These are phyloP conservation scores for Trypanosoma mega DNA, from an alignment of 208 protist genomes.

Conservation along the genomic window DNA sequence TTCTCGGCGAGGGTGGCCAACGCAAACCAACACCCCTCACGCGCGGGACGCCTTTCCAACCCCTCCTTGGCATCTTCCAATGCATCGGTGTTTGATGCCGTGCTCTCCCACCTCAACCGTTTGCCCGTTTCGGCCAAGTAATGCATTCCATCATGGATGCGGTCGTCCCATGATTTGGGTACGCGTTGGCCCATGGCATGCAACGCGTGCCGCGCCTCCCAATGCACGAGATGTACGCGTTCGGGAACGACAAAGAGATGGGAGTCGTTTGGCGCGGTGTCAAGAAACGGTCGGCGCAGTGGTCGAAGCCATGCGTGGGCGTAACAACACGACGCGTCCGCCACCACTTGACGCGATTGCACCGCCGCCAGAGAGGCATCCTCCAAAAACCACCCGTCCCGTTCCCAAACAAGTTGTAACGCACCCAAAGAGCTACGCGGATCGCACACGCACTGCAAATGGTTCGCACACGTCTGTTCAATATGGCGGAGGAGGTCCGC, in stretches of 20 bases:
- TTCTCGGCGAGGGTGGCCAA: background rate
- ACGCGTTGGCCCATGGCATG: too few relatives aligned
- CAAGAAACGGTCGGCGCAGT: background rate
- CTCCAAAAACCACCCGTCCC: conserved; percentile 21
- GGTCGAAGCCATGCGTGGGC: conserved; percentile 16
- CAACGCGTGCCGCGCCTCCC: too few relatives aligned
- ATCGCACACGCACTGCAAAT: background rate
- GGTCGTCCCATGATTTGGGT: too few relatives aligned
- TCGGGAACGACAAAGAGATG: too few relatives aligned
- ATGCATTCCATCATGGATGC: too few relatives aligned
- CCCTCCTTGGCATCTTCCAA: background rate
- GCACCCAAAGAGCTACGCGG: background rate
- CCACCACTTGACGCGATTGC: background rate
- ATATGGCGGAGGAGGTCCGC: background rate
- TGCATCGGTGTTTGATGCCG: background rate
- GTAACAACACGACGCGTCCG: background rate
- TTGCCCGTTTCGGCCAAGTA: too few relatives aligned
- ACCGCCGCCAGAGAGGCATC: background rate
- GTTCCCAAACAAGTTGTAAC: conserved; percentile 19
- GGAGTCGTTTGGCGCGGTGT: background rate
- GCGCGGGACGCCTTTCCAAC: background rate
- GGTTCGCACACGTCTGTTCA: background rate
- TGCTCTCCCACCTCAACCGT: too few relatives aligned
- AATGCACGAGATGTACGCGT: too few relatives aligned
- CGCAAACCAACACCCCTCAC: conserved; percentile 18